Evolutionary conservation across 352 stramenopile genomes (phyloP), one percentile per base, ranked within the genome.

Genomic region (Phytopythium delawarense): DNA sequence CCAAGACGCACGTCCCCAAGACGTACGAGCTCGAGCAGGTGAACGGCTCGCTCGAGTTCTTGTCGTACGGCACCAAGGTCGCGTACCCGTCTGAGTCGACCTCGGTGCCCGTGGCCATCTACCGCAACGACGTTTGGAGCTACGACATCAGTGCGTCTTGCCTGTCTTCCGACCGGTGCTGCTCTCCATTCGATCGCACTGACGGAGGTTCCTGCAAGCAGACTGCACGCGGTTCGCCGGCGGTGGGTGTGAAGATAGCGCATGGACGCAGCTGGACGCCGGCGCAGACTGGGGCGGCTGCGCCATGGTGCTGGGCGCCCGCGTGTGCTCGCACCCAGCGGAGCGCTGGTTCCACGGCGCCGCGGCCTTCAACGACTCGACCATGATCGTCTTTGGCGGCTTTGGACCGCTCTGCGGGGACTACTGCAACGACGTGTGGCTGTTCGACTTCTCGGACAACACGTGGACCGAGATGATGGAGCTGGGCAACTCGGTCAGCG

Each of bases 371-470:
- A 69, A 82, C 44, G 86, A 98, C 60, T 75, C 78, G 20, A 93
- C 85, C 4, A 98, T 99, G 91, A 64, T 92, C 15, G 66, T 98
- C 42, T 98, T 98, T 66, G 96, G 94, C 30, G 96, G 96, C 11
- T 99, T 98, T 62, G 88, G 81, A 0, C 81, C 89, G 8, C 72
- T 94, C 32, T 99, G 96, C 64, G 83, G 89, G 42, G 96, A 99
- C 69, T 99, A 98, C 63, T 99, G 96, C 72, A 79, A 97, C 67
- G 96, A 99, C 73, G 78, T 98, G 68, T 99, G 96, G 96, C 66
- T 96, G 15, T 98, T 97, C 56, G 89, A 98, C 69, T 87, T 98
- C 57, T 69, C 70, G 0, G 83, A 96, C 69, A 92, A 94, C 61
- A 73, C 84, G 42, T 98, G 91, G 92, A 97, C 84, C 37, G 74